Evolutionary conservation across 805 yeast genomes (phyloP), one percentile per base, ranked within the genome.

Genomic region (Scheffersomyces amazonensis): DNA sequence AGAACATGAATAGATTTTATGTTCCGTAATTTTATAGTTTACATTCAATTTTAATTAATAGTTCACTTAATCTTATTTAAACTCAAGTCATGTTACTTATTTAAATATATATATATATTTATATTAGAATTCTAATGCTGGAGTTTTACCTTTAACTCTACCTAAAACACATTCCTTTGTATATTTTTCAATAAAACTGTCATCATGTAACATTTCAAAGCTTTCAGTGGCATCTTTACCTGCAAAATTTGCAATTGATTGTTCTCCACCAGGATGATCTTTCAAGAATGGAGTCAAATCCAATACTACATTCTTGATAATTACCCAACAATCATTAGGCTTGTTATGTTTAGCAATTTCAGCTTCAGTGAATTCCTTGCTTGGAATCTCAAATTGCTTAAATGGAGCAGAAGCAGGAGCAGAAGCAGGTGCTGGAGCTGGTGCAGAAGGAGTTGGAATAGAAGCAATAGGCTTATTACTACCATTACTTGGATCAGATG

Each of bases 211-310:
- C 77, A 72, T 69, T 30, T 62, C 76, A 47, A 71, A 72, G 35
- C 71, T 69, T 39, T 70, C 75, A 2, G 75, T 71, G 4, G 77
- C 76, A 45, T 70, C 76, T 43, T 60, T 66, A 1, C 78, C 76
- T 10, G 72, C 73, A 47, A 66, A 70, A 41, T 67, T 64, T 12
- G 66, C 34, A 41, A 79, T 76, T 11, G 81, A 71, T 35, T 77
- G 76, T 13, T 61, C 73, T 7, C 87, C 87, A 19, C 87, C 87
- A 5, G 87, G 87, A 47, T 71, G 79, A 43, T 66, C 60, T 12
- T 52, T 43, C 41, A 74, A 53, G 44, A 76, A 76, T 11, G 62
- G 45, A 0, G 80, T 69, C 32, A 66, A 62, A 49, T 76, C 74
- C 40, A 76, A 48, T 3, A 76, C 80, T 2, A 73, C 76, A 43